Conservation (phyloP, 306 rosid species). For the Vigna mungo region DNA sequence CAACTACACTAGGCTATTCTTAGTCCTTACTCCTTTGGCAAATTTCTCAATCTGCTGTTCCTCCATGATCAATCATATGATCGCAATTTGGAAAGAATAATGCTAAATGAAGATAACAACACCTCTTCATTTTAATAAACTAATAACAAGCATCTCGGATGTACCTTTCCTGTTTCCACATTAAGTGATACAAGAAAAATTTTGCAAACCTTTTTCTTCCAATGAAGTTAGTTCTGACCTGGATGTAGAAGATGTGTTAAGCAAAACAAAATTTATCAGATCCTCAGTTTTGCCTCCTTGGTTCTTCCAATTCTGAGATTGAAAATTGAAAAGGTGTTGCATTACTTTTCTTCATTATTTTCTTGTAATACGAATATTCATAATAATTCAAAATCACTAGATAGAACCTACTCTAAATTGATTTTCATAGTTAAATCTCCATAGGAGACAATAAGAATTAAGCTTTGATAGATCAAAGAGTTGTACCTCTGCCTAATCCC, state of each 20-base stretch:
- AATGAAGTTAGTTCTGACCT: conserved; percentile 45
- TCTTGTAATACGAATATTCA: background rate
- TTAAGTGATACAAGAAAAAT: conserved; percentile 30
- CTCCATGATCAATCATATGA: conserved; percentile 14
- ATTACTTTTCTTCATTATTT: background rate
- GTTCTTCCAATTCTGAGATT: conserved; percentile 56
- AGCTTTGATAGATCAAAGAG: conserved; percentile 22
- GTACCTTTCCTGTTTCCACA: conserved; percentile 28
- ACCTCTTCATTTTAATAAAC: conserved; percentile 10
- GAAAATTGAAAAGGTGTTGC: conserved; percentile 15
- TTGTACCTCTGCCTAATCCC: conserved; percentile 71
- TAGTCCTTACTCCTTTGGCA: conserved; percentile 13
- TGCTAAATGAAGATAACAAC: conserved; percentile 8
- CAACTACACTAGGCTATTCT: conserved; percentile 30
- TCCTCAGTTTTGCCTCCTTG: conserved; percentile 55
- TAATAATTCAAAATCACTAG: conserved; percentile 12
- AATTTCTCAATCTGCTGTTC: conserved; percentile 24
- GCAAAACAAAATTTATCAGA: conserved; percentile 47
- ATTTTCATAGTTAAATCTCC: conserved; percentile 32
- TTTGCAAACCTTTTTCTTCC: background rate
- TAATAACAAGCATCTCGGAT: conserved; percentile 26
- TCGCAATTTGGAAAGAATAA: conserved; percentile 20
- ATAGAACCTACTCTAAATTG: background rate
- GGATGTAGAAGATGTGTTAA: conserved; percentile 41
- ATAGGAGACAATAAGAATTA: conserved; percentile 18